A percentile compares a stretch with the other conserved stretches of the same genome.
phyloP scores from a whole-genome alignment of 371 early-diverging fungal species.

The Apophysomyces ossiformis region DNA sequence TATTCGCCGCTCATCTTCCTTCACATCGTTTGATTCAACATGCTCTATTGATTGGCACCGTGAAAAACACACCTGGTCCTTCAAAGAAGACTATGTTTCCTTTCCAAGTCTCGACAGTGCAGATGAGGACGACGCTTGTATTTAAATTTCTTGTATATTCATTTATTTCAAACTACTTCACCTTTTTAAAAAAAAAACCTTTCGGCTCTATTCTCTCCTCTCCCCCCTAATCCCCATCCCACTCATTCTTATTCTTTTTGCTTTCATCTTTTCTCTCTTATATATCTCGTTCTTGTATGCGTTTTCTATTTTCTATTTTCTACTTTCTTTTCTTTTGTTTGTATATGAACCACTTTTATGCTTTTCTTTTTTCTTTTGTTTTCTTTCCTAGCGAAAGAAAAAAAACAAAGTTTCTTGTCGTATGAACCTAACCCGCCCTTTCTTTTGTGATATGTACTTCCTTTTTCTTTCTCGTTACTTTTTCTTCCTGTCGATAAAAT shows the following conservation, averaged over 20 bases:
- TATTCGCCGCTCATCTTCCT: slow-evolving; percentile 11
- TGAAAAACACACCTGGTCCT: slow-evolving; percentile 30
- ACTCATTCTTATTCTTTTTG: background rate
- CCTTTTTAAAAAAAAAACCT: background rate
- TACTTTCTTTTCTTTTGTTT: background rate
- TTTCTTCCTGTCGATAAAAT: background rate
- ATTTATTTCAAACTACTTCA: background rate
- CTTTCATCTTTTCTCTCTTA: background rate
- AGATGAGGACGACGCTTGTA: slow-evolving; percentile 11
- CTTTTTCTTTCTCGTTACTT: too few species aligned
- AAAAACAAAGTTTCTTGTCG: slow-evolving; percentile 2
- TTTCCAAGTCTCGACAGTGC: slow-evolving; percentile 30
- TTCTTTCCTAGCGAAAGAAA: background rate
- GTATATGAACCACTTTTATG: slow-evolving; percentile 1
- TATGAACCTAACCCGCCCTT: slow-evolving; percentile 4
- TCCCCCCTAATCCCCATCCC: background rate
- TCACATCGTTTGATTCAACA: slow-evolving; percentile 15
- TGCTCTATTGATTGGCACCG: slow-evolving; percentile 28
- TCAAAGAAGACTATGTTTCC: slow-evolving; percentile 39
- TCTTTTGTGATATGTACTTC: background rate
- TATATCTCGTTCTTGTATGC: slow-evolving; percentile 9
- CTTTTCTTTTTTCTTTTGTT: background rate
- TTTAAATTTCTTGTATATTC: slow-evolving; percentile 2
- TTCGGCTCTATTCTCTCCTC: background rate
- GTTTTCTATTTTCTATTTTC: slow-evolving; percentile 1